Base-by-base conservation (phyloP, 2,329 filamentous ascomycete genomes). In the Claviceps purpurea region DNA sequence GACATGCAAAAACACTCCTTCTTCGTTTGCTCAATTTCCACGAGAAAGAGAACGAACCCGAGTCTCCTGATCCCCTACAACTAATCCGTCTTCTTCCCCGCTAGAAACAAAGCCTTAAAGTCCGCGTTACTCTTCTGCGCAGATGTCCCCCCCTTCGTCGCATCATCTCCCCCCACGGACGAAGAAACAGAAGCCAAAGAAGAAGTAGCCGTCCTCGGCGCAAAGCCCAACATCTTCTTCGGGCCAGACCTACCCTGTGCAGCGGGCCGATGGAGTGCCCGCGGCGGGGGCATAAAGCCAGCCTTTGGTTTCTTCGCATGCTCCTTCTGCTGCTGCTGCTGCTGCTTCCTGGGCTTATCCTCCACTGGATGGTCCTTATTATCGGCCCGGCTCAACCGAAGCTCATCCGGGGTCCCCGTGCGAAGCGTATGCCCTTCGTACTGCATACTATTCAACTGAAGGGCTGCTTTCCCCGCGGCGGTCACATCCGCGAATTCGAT, bases 401-500 rank as follows among this genome's bases (percentile, higher is more conserved):
- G 65, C 54, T 83, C 77, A 14, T 73, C 71, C 22, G 76, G 62
- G 3, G 72, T 70, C 7, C 79, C 82, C 0, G 74, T 78, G 16
- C 72, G 74, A 24, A 85, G 67, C 52, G 69, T 76, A 39, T 71
- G 69, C 3, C 73, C 76, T 47, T 72, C 74, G 45, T 84, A 75
- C 49, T 79, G 74, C 50, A 72, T 61, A 5, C 77, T 77, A 44
- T 80, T 73, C 2, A 85, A 68, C 26, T 72, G 73, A 7, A 85
- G 63, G n/a, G 79, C 73, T 1, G 85, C 86, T 61, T 79, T 85
- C 26, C 90, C 90, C 0, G 86, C 86, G 39, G 82, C 77, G 2
- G 81, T 74, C 2, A 84, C 75, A 49, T 87, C 81, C 2, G 72
- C 71, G 61, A 87, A 96, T 63, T 97, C 93, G 40, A 97, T 76